These are phyloP conservation scores for Aaosphaeria arxii DNA, from an alignment of 2,329 filamentous ascomycete genomes.

Conservation along the genomic window DNA sequence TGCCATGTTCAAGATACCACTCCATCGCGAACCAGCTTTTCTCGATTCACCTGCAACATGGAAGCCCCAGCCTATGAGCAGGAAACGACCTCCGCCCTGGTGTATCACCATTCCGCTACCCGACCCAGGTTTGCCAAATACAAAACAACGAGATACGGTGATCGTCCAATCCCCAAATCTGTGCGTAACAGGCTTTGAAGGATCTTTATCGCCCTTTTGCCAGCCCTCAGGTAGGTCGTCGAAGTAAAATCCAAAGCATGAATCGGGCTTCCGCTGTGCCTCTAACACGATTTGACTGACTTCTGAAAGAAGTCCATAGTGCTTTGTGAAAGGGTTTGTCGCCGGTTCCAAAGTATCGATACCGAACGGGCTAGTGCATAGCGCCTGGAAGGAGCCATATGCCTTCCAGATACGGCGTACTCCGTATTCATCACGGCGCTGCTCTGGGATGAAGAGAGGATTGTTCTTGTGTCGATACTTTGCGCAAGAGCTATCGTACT, in stretches of 20 bases:
- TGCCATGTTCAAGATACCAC: constrained; percentile 36
- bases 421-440: constrained; percentile 46
- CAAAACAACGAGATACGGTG: constrained; percentile 38
- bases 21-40: constrained; percentile 26
- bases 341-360: constrained; percentile 36
- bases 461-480: constrained; percentile 42
- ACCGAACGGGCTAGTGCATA: constrained; percentile 42
- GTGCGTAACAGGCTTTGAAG: constrained; percentile 11
- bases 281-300: constrained; percentile 31
- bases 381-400: constrained; percentile 39
- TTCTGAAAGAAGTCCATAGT: constrained; percentile 36
- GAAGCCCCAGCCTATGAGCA: constrained; percentile 44
- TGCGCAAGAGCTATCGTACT: constrained; percentile 41
- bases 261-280: constrained; percentile 32
- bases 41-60: constrained; percentile 28
- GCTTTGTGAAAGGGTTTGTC: constrained; percentile 25
- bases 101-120: constrained; percentile 41
- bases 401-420: constrained; percentile 43
- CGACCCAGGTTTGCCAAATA: constrained; percentile 38
- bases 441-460: constrained; percentile 49
- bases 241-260: constrained; percentile 39
- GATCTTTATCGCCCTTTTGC: constrained; percentile 15
- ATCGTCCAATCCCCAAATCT: constrained; percentile 29
- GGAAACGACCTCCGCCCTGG: constrained; percentile 21
- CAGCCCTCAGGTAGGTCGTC: constrained; percentile 26